phyloP scores from a whole-genome alignment of 108 stramenopile species.

The Pseudonitzschia multistriata region DNA sequence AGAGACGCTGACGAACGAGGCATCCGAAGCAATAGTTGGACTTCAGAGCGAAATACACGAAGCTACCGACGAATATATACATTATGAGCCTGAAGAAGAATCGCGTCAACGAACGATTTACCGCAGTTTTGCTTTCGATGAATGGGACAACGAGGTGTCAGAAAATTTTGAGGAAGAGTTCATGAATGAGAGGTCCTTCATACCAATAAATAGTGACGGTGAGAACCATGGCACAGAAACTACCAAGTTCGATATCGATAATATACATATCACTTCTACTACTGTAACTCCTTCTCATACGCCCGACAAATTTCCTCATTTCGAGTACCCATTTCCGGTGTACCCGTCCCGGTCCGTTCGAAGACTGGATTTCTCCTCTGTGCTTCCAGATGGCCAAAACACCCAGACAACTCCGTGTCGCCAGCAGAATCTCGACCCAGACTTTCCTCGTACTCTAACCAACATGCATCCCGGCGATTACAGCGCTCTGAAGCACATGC shows the following conservation, averaged over 20 bases:
- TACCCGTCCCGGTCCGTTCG: not conserved
- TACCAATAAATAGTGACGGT: not conserved
- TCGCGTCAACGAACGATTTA: slow-evolving; percentile 8
- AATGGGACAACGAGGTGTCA: slow-evolving; percentile 18
- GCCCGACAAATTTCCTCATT: not conserved
- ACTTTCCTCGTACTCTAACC: not conserved
- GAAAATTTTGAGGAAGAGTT: not conserved
- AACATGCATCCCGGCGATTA: not conserved
- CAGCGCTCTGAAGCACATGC: not conserved
- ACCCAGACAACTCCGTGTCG: not conserved
- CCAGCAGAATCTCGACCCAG: not conserved
- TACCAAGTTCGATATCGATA: slow-evolving; percentile 5
- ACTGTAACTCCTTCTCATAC: not conserved
- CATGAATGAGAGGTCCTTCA: not conserved
- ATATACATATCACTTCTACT: not conserved
- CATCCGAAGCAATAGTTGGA: not conserved
- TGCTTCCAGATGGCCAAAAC: not conserved
- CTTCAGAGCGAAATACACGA: not conserved
- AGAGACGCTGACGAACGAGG: not conserved
- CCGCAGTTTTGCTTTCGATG: slow-evolving; percentile 31
- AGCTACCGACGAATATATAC: not conserved
- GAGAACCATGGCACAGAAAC: not conserved
- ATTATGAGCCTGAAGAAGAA: not conserved
- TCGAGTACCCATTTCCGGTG: not conserved
- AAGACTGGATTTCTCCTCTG: not conserved